Base-by-base conservation (phyloP, 2,329 filamentous ascomycete genomes). In the Penicillium sp. region DNA sequence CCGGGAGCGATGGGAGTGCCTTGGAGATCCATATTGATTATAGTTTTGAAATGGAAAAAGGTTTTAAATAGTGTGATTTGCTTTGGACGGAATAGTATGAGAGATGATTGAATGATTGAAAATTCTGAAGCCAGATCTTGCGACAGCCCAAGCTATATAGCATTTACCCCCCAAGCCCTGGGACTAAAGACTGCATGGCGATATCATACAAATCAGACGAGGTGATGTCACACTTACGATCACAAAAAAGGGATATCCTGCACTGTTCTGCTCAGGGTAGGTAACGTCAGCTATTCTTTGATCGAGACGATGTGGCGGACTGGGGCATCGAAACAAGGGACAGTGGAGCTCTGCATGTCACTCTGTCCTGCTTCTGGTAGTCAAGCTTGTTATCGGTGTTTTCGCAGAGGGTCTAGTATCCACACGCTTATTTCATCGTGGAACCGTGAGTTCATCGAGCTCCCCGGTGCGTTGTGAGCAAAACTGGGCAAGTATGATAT, bases 11-110 rank as follows among this genome's bases (percentile, higher is more conserved):
- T 66, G 46, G 72, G 75, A 35, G 63, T 71, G 60, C 75, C 75
- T 69, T 76, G 75, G 45, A 76, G 67, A 70, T 77, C 73, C 75
- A 77, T 77, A 50, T 47, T 72, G 54, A 55, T 57, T 57, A 29
- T 47, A 21, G 14, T 13, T 33, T 31, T 26, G 44, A n/a, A 19
- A 21, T 16, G 6, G 31, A 47, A 23, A 23, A 33, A 19, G 19
- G 6, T 21, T 44, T 29, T 29, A 9, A 46, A 44, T n/a, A 29
- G 23, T 29, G 19, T 37, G 5, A 11, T n/a, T 53, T 42, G 8
- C 1, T 2, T 39, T 29, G 7, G n/a, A 35, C 1, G 7, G 3
- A 11, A 23, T 44, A 4, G n/a, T 44, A 16, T 9, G 19, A 25
- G 29, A 26, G 14, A 45, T 33, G 19, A 3, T 53, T 21, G 44